Conservation (phyloP, 1,284 basidiomycete species). For the Salmacisia buchloeana region DNA sequence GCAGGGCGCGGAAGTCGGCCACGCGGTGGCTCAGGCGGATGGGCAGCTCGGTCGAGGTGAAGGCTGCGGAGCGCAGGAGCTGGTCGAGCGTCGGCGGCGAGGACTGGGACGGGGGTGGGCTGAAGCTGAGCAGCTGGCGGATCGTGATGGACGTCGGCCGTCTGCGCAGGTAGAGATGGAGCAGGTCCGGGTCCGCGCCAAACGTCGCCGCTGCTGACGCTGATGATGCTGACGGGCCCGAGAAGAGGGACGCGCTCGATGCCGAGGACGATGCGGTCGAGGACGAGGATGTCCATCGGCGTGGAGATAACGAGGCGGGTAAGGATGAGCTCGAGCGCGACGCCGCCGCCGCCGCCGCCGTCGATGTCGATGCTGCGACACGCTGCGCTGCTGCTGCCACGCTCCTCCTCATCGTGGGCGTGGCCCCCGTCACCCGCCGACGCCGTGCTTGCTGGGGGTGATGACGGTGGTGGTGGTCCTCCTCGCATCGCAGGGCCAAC, state of each 20-base stretch:
- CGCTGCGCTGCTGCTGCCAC: no score
- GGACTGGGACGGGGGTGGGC: slow-evolving; percentile 28
- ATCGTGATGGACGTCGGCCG: slow-evolving; percentile 41
- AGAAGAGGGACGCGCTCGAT: slow-evolving; percentile 1
- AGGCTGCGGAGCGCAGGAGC: slow-evolving; percentile 39
- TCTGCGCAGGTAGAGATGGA: slow-evolving; percentile 31
- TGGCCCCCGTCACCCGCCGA: no score
- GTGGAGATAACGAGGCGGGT: no score
- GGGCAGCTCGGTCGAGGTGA: slow-evolving; percentile 44
- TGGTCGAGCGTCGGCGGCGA: slow-evolving; percentile 29
- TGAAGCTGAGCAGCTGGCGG: slow-evolving; percentile 37
- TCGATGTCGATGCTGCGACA: no score
- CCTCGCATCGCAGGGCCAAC: no score
- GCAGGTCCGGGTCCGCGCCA: slow-evolving; percentile 39
- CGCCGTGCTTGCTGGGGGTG: no score
- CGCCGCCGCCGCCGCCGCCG: no score
- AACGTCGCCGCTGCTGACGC: slow-evolving; percentile 30
- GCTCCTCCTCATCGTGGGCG: no score
- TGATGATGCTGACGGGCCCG: slow-evolving; percentile 14
- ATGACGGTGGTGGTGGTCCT: no score
- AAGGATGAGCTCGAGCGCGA: no score
- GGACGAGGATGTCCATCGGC: no score
- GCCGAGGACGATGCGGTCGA: no score
- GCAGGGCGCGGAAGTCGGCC: slow-evolving; percentile 45
- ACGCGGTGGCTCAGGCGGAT: slow-evolving; percentile 46